Percentiles rank a stretch among this genome's conserved stretches.
Evolutionary conservation across 345 rosid genomes (phyloP).

Genomic region (Euphorbia peplus): DNA sequence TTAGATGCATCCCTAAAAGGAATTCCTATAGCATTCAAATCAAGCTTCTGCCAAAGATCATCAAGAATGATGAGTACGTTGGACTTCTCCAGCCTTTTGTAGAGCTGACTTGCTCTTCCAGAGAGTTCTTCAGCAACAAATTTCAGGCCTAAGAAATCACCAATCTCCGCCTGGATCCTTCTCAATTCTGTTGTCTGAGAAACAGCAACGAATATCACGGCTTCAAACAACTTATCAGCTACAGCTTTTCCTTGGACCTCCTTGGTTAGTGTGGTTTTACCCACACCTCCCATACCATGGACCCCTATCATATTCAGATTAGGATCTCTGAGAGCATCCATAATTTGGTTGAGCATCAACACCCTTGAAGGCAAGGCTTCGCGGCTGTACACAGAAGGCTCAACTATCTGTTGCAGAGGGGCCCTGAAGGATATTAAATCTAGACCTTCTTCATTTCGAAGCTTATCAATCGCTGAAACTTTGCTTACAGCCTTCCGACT

Average conservation of each 20-base stretch:
- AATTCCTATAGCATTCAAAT: constrained; percentile 27
- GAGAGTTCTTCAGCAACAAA: constrained; percentile 5
- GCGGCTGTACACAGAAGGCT: neutral
- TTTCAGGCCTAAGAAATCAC: neutral
- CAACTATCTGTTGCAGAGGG: neutral
- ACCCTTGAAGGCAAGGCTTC: constrained; percentile 9
- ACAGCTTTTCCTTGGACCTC: neutral
- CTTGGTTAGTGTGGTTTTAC: constrained; percentile 23
- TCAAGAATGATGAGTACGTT: constrained; percentile 19
- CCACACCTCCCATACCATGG: constrained; percentile 18
- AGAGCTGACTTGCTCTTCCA: neutral
- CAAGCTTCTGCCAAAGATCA: constrained; percentile 24
- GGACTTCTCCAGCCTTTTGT: neutral
- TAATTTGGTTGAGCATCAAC: neutral
- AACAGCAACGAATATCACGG: neutral
- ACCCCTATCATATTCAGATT: constrained; percentile 11
- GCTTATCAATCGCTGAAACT: neutral
- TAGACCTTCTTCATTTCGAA: neutral
- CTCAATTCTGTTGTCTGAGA: neutral
- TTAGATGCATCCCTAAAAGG: constrained; percentile 11
- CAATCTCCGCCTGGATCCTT: neutral
- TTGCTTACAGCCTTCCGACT: neutral
- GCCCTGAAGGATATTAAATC: neutral
- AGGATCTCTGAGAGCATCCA: constrained; percentile 1
- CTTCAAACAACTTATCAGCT: neutral